These are phyloP conservation scores for Tarenaya hassleriana DNA, from an alignment of 345 rosid species.

Conservation along the genomic window DNA sequence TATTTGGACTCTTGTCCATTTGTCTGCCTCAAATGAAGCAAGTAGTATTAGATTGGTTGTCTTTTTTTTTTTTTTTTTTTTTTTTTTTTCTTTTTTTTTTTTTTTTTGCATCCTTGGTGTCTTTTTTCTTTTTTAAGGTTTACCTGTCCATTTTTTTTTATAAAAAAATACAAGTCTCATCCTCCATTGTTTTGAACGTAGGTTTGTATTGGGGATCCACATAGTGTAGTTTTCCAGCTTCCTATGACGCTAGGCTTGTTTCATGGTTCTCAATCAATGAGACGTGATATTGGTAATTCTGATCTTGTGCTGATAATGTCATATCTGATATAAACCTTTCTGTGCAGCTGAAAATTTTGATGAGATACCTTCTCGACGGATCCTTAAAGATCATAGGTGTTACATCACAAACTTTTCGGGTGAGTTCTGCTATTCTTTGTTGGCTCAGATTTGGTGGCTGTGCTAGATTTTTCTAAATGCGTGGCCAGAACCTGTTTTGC, in stretches of 20 bases:
- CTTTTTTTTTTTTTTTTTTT: too few species aligned
- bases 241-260: slow-evolving; percentile 42
- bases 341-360: slow-evolving; percentile 58
- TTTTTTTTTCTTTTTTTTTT: too few species aligned
- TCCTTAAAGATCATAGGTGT: slow-evolving; percentile 65
- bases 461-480: slow-evolving; percentile 3
- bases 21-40: slow-evolving; percentile 66
- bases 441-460: slow-evolving; percentile 9
- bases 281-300: slow-evolving; percentile 32
- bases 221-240: slow-evolving; percentile 72
- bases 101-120: slow-evolving; percentile 86
- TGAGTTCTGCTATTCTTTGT: slow-evolving; percentile 34
- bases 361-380: slow-evolving; percentile 85
- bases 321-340: slow-evolving; percentile 60
- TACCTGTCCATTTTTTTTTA: slow-evolving; percentile 1
- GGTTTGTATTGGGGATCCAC: slow-evolving; percentile 93
- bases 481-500: slow-evolving; percentile 1
- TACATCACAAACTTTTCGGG: slow-evolving; percentile 81
- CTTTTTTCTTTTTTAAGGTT: slow-evolving; percentile 20
- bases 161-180: slow-evolving; percentile 17
- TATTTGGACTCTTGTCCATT: slow-evolving; percentile 82
- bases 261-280: slow-evolving; percentile 31
- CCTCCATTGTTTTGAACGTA: slow-evolving; percentile 28
- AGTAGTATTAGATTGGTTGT: slow-evolving; percentile 56
- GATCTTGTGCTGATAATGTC: slow-evolving; percentile 36